These are phyloP conservation scores for Penicillium alfredii DNA, from an alignment of 495 filamentous ascomycete genomes.

Conservation along the genomic window DNA sequence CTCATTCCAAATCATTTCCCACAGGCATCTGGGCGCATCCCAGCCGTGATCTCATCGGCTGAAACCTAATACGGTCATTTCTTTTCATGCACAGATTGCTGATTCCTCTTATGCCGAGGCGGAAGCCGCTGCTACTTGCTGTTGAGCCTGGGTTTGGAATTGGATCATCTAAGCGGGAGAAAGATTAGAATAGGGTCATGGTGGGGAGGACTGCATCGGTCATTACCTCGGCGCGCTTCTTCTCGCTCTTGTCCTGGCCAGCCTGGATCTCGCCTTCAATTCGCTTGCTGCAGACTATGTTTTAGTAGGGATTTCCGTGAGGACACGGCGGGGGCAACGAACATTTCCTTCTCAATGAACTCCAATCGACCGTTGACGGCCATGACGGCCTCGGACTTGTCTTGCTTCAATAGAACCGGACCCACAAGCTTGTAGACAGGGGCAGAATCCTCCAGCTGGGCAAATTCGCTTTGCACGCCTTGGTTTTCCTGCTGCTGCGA, in stretches of 20 bases:
- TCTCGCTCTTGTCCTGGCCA: constrained; percentile 74
- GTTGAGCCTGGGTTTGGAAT: constrained; percentile 39
- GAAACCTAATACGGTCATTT: too few species aligned
- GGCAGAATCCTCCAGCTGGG: constrained; percentile 65
- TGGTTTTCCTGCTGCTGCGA: constrained; percentile 90
- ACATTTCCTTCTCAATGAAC: constrained; percentile 95
- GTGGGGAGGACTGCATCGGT: not conserved
- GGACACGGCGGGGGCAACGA: constrained; percentile 19
- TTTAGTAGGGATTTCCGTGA: constrained; percentile 5
- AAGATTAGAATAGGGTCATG: constrained; percentile 12
- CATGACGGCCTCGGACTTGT: constrained; percentile 77
- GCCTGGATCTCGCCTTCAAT: constrained; percentile 76
- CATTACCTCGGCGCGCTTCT: constrained; percentile 64
- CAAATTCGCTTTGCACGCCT: constrained; percentile 88
- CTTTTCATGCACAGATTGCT: too few species aligned
- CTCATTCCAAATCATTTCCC: too few species aligned
- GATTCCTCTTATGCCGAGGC: constrained; percentile 35
- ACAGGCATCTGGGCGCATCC: too few species aligned
- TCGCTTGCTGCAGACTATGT: constrained; percentile 55
- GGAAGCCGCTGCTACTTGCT: constrained; percentile 32
- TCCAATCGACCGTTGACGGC: constrained; percentile 85
- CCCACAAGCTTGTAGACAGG: constrained; percentile 94
- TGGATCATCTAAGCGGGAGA: constrained; percentile 34
- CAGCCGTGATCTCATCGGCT: too few species aligned
- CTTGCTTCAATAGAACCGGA: constrained; percentile 90